Base-by-base conservation (phyloP, 1,284 basidiomycete genomes). In the Filobasidium uniguttulatum region DNA sequence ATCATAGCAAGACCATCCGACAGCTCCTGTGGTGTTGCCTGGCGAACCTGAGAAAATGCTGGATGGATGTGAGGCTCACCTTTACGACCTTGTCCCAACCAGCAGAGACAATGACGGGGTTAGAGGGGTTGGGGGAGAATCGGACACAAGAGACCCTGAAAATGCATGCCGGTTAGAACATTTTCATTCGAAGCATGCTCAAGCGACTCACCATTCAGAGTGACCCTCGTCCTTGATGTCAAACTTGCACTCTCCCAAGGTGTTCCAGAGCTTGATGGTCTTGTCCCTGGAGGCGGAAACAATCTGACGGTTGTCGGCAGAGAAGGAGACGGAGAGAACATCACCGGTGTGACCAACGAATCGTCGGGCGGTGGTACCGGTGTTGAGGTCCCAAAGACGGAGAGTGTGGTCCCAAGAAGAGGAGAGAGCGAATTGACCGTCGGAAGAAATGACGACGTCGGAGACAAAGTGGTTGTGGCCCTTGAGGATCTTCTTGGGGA, bases 61-160 rank as follows among this genome's bases (percentile, higher is more conserved):
- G 40, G 25, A 38, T 33, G 17, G 40, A 10, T 14, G 12, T 44
- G 12, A 20, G 38, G 26, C 82, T 75, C 67, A 96, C 93, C 84
- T 98, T 99, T 70, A 98, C 94, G 59, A 96, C 88, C 79, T 97
- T 98, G 79, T 98, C 94, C 94, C 94, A 99, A 63, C 94, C 94
- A 67, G 85, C 87, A 53, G 93, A 98, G 57, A 98, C 93, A 63
- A 99, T 97, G 65, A 97, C 91, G 55, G 94, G 91, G 79, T 94
- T 98, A 75, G 82, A 67, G 59, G 93, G 84, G 73, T 98, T 99
- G 56, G 94, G 94, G 75, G 89, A 94, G 80, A 99, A 99, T 70
- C 94, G 85, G 48, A 99, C 94, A 72, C 94, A 98, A 53, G 90
- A 97, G 58, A 99, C 93, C 88, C 88, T 88, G 57, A 9, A 57